Evolutionary conservation across 345 rosid species (phyloP), one percentile per base, ranked within the genome.

Genomic region (Eucalyptus polyanthemos): DNA sequence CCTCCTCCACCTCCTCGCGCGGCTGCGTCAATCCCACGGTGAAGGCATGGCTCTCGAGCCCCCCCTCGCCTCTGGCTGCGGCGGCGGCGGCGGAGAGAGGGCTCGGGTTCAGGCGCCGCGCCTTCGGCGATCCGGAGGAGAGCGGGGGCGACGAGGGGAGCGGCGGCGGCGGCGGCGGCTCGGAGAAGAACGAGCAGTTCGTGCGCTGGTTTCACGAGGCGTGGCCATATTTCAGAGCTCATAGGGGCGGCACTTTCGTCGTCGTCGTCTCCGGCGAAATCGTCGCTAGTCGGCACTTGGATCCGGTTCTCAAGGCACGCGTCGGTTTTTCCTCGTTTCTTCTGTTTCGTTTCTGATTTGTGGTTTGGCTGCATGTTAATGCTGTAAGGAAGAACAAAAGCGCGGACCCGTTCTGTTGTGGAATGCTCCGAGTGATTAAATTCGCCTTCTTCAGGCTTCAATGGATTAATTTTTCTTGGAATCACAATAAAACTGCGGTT

Each of bases 171-270:
- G 47, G 86, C 47, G 47, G 86, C 47, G 67, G 27, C 87, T 16
- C 13, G 34, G 76, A 60, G 83, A 97, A 93, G 88, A 97, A 96
- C 86, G 90, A 93, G 90, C 95, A 93, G 89, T 98, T 97, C 91
- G 99, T 96, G n/a, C 92, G 94, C 92, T 96, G 99, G 99, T 98
- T 98, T 86, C 96, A 97, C 47, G 99, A 98, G 92, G 99, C 98
- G 3, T 98, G 99, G 98, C 99, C 99, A 24, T 98, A 97, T 93
- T 91, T 98, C 19, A 95, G 97, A 96, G 99, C 98, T 6, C 96
- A 97, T 90, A 91, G 99, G 85, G 97, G 97, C 16, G 91, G 95
- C 47, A 95, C 97, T 47, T 97, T 96, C 87, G 97, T 96, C 45
- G 96, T 95, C 56, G 91, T 96, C 87, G 91, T 97, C 88, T 95